Conservation (phyloP, 2,329 filamentous ascomycete species). For the Cladosporium sp. region DNA sequence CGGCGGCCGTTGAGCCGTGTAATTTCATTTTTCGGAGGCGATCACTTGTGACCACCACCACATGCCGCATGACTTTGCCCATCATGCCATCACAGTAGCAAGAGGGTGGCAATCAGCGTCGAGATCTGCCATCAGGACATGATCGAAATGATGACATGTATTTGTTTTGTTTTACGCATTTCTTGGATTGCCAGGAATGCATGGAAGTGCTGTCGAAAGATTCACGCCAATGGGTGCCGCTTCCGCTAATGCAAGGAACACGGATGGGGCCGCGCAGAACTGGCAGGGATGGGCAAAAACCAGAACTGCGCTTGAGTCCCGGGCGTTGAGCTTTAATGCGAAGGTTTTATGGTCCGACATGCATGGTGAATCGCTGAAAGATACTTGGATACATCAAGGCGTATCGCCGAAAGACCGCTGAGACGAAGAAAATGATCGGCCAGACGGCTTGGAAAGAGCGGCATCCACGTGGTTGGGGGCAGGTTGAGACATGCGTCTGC, state of each 20-base stretch:
- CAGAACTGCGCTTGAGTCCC: slow-evolving; percentile 6
- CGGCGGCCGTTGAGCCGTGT: background rate
- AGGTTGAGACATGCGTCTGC: background rate
- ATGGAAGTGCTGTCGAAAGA: background rate
- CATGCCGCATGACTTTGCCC: background rate
- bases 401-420: background rate
- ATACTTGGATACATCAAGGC: background rate
- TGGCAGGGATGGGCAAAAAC: slow-evolving; percentile 1
- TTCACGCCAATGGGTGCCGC: background rate
- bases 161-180: background rate
- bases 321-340: slow-evolving; percentile 4
- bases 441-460: background rate
- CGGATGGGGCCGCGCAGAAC: slow-evolving; percentile 5
- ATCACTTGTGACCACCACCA: background rate
- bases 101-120: background rate
- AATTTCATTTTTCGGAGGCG: background rate
- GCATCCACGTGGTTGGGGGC: slow-evolving; percentile 1
- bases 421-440: background rate
- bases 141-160: background rate
- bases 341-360: background rate
- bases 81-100: background rate
- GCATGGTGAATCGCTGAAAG: slow-evolving; percentile 1
- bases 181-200: slow-evolving; percentile 6
- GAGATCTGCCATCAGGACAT: background rate
- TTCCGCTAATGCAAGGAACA: slow-evolving; percentile 17